Conservation (phyloP, 345 rosid genomes). For the Eutrema yunnanense region DNA sequence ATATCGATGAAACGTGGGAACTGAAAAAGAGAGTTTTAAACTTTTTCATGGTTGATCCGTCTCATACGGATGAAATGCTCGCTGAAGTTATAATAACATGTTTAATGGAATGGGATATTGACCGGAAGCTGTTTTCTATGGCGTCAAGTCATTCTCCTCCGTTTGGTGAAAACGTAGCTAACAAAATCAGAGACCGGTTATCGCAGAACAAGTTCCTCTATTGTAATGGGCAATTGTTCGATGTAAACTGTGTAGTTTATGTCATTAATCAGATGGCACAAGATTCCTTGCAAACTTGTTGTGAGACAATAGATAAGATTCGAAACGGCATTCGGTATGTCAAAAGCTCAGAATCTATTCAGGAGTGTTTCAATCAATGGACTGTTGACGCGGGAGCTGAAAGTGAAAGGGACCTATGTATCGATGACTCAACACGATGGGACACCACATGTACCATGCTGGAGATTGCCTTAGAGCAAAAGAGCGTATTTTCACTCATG, state of each 20-base stretch:
- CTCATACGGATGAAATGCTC: constrained; percentile 53
- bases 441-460: constrained; percentile 64
- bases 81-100: constrained; percentile 56
- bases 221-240: constrained; percentile 61
- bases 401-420: constrained; percentile 37
- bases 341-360: constrained; percentile 42
- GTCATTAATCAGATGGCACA: constrained; percentile 56
- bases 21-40: constrained; percentile 50
- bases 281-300: constrained; percentile 46
- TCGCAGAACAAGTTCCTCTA: constrained; percentile 66
- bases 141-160: constrained; percentile 46
- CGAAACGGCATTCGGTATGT: constrained; percentile 46
- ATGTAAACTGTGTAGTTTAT: constrained; percentile 52
- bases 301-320: constrained; percentile 41
- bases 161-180: constrained; percentile 37
- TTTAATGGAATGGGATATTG: constrained; percentile 87
- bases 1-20: constrained; percentile 65
- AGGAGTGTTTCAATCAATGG: constrained; percentile 39
- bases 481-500: constrained; percentile 40
- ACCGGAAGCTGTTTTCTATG: constrained; percentile 63
- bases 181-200: constrained; percentile 56
- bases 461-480: constrained; percentile 49
- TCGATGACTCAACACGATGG: constrained; percentile 56
- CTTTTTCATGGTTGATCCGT: constrained; percentile 47
- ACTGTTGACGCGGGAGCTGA: not conserved